Evolutionary conservation across 306 rosid species (phyloP), one percentile per base, ranked within the genome.

Genomic region (Cucumis sativus): DNA sequence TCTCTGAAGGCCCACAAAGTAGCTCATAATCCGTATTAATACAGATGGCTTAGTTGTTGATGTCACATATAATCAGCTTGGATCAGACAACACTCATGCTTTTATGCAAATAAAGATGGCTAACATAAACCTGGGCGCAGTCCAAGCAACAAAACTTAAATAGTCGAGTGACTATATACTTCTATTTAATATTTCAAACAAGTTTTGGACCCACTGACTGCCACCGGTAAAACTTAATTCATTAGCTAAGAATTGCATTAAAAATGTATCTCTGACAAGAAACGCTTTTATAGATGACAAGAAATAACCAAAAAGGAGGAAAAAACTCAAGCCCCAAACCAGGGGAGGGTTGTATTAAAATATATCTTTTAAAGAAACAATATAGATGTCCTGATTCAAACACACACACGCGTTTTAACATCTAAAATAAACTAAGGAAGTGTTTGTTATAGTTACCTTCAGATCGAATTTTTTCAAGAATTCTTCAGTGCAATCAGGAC

Each of bases 401-500:
- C 55, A 45, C 74, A 68, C 54, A 58, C 60, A 20, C 47, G 78
- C 37, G 7, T 39, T 23, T n/a, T 77, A 45, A 25, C 76, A 73
- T 14, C 56, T 13, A 47, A 61, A 77, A 20, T 7, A 12, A 81
- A 74, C 28, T 51, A 51, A 54, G 58, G 47, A 59, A 49, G 25
- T 7, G 12, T 23, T 15, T 14, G 62, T 8, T 73, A 14, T 18
- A 28, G 23, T 63, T 52, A 93, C 96, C 95, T 93, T 93, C 7
- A 91, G 80, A 47, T 89, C 77, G 78, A 82, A 81, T 37, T 82
- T 91, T 79, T 89, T 88, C 81, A 93, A 88, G 81, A 93, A 93
- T n/a, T 89, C 91, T 75, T 93, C 98, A 9, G 98, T 89, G 80
- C 92, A 86, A 82, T 93, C 98, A 51, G 98, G 98, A 60, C 98